Base-by-base conservation (phyloP, 768 basidiomycete genomes). In the Kwoniella sp. region DNA sequence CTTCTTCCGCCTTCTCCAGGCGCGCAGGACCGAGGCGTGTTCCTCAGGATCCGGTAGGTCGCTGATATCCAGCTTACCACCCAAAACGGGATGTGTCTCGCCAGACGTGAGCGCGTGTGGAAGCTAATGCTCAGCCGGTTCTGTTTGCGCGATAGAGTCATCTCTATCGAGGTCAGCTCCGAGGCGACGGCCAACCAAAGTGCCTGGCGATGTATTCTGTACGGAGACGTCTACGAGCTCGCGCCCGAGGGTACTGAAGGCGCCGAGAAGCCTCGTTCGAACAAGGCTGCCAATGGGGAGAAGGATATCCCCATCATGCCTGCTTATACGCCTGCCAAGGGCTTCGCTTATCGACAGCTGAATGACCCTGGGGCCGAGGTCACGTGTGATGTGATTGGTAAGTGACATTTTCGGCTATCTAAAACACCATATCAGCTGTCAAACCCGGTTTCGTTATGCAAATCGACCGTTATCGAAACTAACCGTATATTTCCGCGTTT, bases 201-300 rank as follows among this genome's bases (percentile, higher is more conserved):
- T 11, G 56, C 62, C 0, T 79, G 66, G 68, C 59, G 66, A 41
- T 75, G 72, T 63, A 37, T 77, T 0, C 23, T 73, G 1, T 67
- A 70, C 30, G 78, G 78, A 20, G 78, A 79, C 48, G 51, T 75
- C 0, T 74, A 66, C 56, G 78, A 79, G 47, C 30, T 79, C 12
- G 75, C 61, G 26, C 52, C 30, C 17, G 41, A 47, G 37, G 52
- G 28, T 9, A 13, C 57, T 30, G 22, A 47, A 3, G 51, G 47
- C n/a, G 52, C 41, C 22, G 58, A 53, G 28, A 45, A 45, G 41
- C 41, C 41, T 20, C 41, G 41, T 11, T 45, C 41, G 30, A 56
- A 15, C 52, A 47, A 30, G 20, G 50, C 30, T 25, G 22, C n/a
- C 22, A 57, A 57, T 28, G 55, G 55, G 34, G 55, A 57, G 25